Percentiles rank a stretch among this genome's conserved stretches.
phyloP scores from a whole-genome alignment of 495 filamentous ascomycete species.

The Echria macrotheca region DNA sequence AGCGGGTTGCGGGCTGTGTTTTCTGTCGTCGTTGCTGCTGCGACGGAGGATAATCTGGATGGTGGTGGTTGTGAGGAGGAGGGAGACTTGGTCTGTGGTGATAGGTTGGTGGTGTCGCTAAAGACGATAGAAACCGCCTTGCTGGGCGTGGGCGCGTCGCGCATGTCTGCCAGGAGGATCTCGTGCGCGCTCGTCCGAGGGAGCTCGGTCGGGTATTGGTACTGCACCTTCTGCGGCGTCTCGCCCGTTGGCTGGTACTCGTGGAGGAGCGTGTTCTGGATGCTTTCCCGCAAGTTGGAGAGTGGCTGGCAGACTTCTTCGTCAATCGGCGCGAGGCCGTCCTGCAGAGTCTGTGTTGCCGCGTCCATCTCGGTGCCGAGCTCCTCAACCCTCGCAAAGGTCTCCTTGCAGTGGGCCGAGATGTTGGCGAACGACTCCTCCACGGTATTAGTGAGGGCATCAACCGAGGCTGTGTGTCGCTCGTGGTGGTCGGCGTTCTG shows the following conservation, averaged over 20 bases:
- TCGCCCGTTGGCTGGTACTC: constrained; percentile 80
- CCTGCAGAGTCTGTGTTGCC: constrained; percentile 47
- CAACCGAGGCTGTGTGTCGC: constrained; percentile 55
- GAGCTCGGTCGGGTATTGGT: constrained; percentile 67
- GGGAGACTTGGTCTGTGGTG: constrained; percentile 13
- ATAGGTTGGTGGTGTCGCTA: constrained; percentile 29
- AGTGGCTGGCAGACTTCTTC: constrained; percentile 63
- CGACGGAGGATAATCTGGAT: constrained; percentile 11
- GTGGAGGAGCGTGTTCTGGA: constrained; percentile 55
- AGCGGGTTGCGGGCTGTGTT: not conserved
- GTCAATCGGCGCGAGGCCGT: constrained; percentile 53
- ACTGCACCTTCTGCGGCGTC: constrained; percentile 74
- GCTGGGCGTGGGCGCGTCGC: constrained; percentile 30
- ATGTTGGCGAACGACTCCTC: constrained; percentile 66
- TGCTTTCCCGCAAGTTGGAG: constrained; percentile 56
- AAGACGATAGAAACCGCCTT: constrained; percentile 28
- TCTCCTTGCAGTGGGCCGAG: constrained; percentile 55
- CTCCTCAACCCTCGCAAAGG: constrained; percentile 54
- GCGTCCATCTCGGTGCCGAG: constrained; percentile 59
- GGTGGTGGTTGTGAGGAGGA: no score
- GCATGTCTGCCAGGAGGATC: constrained; percentile 54
- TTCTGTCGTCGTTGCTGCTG: constrained; percentile 1
- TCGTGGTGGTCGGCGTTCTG: constrained; percentile 74
- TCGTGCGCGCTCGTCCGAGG: constrained; percentile 74
- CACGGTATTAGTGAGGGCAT: constrained; percentile 56